These are phyloP conservation scores for Paramecium octaurelia DNA, from an alignment of 73 alveolate species.

Conservation along the genomic window DNA sequence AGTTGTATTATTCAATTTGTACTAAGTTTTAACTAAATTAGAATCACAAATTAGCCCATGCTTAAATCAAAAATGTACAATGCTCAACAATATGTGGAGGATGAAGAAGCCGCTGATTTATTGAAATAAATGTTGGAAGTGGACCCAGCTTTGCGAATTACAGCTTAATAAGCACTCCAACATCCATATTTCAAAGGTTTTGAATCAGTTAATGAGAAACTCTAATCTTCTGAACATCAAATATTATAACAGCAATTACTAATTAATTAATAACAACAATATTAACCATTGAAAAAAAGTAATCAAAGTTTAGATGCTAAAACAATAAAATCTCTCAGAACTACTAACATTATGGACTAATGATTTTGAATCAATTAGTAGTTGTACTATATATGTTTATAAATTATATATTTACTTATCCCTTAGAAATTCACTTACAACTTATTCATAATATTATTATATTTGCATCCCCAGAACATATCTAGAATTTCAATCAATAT, in stretches of 20 bases:
- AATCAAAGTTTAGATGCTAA: not conserved
- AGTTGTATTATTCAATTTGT: conserved; percentile 25
- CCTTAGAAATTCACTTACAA: not conserved
- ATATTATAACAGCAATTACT: not conserved
- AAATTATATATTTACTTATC: not conserved
- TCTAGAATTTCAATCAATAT: not conserved
- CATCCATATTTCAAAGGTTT: not conserved
- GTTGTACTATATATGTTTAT: not conserved
- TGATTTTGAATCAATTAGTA: not conserved
- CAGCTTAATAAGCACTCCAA: not conserved
- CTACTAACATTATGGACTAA: not conserved
- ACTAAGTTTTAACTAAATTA: not conserved
- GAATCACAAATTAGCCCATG: not conserved
- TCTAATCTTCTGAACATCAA: not conserved
- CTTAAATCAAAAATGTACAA: not conserved
- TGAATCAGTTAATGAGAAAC: not conserved
- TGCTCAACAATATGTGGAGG: not conserved
- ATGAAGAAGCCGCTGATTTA: conserved; percentile 15
- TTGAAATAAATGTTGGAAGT: not conserved
- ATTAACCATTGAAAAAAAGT: not conserved
- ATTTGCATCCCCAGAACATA: not conserved
- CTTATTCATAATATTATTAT: not conserved
- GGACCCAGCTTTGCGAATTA: not conserved
- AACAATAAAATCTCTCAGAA: not conserved
- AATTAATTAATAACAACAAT: not conserved